Percentiles rank a stretch among this genome's conserved stretches.
phyloP scores from a whole-genome alignment of 352 stramenopile genomes.

The Phytophthora boehmeriae region DNA sequence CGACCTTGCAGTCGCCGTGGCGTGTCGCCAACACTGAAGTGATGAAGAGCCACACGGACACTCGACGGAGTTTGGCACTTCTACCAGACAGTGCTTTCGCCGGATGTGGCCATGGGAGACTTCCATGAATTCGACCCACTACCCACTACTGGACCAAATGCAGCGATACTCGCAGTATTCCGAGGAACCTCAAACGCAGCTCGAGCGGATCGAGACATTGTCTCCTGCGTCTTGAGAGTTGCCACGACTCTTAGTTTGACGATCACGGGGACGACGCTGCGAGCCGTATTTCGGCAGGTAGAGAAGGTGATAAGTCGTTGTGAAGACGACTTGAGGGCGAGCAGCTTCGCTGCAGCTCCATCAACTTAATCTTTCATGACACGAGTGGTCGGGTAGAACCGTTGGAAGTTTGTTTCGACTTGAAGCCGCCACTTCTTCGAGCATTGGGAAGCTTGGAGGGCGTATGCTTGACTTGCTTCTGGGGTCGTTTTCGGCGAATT shows the following conservation, averaged over 20 bases:
- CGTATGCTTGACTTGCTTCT: too few relatives aligned
- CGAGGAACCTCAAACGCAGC: slow-evolving; percentile 7
- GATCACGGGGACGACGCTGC: slow-evolving; percentile 15
- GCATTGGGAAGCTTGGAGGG: neutral
- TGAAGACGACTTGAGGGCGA: slow-evolving; percentile 7
- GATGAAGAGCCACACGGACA: slow-evolving; percentile 9
- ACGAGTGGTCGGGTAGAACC: slow-evolving; percentile 6
- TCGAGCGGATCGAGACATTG: slow-evolving; percentile 12
- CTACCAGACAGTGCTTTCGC: slow-evolving; percentile 7
- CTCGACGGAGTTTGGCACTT: neutral
- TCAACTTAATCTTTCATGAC: slow-evolving; percentile 12
- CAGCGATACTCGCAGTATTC: slow-evolving; percentile 19
- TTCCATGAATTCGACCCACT: slow-evolving; percentile 1
- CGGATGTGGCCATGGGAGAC: slow-evolving; percentile 14
- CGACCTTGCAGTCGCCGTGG: slow-evolving; percentile 14
- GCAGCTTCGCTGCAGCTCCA: slow-evolving; percentile 1
- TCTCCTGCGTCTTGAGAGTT: slow-evolving; percentile 3
- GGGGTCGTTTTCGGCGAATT: too few relatives aligned
- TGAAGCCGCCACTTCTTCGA: slow-evolving; percentile 2
- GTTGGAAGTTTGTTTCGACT: slow-evolving; percentile 6
- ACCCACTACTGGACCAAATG: slow-evolving; percentile 11
- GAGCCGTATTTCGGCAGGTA: slow-evolving; percentile 11
- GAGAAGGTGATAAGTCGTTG: neutral
- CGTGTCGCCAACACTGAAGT: slow-evolving; percentile 5
- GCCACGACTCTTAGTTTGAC: slow-evolving; percentile 3